Conservation (phyloP, 306 rosid genomes). For the Quercus bicolor region DNA sequence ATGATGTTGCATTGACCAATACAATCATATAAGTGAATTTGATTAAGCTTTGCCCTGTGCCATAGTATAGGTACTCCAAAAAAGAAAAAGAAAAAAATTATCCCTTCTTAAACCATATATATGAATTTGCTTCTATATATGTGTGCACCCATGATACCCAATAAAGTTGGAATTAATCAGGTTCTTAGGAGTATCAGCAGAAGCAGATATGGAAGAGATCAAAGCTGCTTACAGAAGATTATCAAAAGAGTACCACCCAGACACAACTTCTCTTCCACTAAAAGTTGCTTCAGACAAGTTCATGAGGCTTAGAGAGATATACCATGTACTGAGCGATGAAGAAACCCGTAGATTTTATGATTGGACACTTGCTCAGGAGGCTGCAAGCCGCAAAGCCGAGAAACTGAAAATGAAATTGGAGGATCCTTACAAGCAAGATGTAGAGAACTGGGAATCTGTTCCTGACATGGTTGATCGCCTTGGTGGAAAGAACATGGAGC, state of each 20-base stretch:
- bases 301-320: conserved; percentile 66
- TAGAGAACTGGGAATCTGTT: conserved; percentile 44
- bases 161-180: conserved; percentile 27
- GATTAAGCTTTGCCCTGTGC: no score
- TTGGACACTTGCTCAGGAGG: conserved; percentile 91
- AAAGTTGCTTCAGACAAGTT: conserved; percentile 77
- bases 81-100: no score
- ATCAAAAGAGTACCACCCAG: conserved; percentile 94
- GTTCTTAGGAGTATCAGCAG: conserved; percentile 71
- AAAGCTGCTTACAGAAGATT: conserved; percentile 72
- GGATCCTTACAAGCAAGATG: conserved; percentile 55
- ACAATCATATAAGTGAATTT: no score
- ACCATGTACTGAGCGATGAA: conserved; percentile 57
- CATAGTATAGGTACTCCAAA: no score
- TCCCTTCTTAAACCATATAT: no score
- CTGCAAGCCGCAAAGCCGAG: conserved; percentile 72
- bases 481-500: conserved; percentile 65
- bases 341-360: conserved; percentile 74
- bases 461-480: conserved; percentile 86
- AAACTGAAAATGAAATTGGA: conserved; percentile 65
- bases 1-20: no score
- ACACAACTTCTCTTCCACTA: conserved; percentile 92
- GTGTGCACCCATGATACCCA: background rate
- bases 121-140: background rate
- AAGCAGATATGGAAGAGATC: conserved; percentile 71